Percentiles rank a stretch among this genome's conserved stretches.
Evolutionary conservation across 2,329 filamentous ascomycete genomes (phyloP).

Genomic region (Fusarium setosum): DNA sequence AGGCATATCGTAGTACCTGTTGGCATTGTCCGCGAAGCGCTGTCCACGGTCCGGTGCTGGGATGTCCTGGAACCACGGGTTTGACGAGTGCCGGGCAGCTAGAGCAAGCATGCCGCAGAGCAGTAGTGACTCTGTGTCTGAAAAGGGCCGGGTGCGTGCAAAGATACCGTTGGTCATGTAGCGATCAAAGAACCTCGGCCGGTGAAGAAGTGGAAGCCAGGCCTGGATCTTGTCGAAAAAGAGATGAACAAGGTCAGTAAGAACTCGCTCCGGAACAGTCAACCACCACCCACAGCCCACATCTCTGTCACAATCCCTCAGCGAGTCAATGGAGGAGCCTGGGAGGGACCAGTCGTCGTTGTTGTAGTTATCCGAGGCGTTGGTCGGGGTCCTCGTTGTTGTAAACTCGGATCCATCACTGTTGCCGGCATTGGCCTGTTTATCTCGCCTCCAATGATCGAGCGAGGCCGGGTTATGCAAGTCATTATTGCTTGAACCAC

Average conservation of each 20-base stretch:
- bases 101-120: neutral
- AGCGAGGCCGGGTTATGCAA: neutral
- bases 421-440: neutral
- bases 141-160: neutral
- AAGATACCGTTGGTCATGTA: neutral
- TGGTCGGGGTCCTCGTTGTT: no score
- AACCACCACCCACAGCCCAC: neutral
- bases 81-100: neutral
- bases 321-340: neutral
- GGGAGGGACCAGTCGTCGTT: neutral
- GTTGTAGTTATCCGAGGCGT: neutral
- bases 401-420: no score
- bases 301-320: no score
- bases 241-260: neutral
- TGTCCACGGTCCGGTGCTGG: neutral
- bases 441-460: neutral
- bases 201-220: constrained; percentile 6
- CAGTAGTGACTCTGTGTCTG: neutral
- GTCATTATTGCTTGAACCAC: neutral
- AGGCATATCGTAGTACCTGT: neutral
- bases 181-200: neutral
- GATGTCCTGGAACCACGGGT: neutral
- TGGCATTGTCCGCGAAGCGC: neutral
- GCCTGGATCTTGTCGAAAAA: constrained; percentile 7
- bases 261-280: neutral